Base-by-base conservation (phyloP, 2,329 filamentous ascomycete genomes). In the Penicillium sp. region DNA sequence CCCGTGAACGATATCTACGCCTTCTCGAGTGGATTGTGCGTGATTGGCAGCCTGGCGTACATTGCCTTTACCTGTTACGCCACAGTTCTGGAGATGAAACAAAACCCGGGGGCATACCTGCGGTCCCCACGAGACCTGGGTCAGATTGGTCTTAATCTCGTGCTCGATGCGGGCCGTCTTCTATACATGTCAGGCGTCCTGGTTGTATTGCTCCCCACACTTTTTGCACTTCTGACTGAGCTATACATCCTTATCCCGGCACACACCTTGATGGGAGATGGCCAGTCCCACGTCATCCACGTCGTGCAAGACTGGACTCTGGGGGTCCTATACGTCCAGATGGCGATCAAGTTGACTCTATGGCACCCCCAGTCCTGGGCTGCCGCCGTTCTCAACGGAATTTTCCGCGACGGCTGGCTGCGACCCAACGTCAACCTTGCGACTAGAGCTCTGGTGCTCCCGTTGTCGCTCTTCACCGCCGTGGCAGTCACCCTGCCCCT, bases 1-100 rank as follows among this genome's bases (percentile, higher is more conserved):
- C 80, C 80, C 32, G 86, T 91, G 63, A 98, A 97, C 68, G 93
- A 98, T 66, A 86, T 98, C 22, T 97, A 98, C 61, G 91, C 93
- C 10, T 95, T 96, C 66, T 95, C 89, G 42, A 82, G 93, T 24
- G 93, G 93, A 11, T 78, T 95, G 32, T 95, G 94, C 64, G 74
- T 89, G 22, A 75, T 95, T 4, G 88, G 87, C 9, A 81, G 80
- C 3, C 61, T 80, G 1, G 72, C 79, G 2, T 95, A 90, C 64
- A 69, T 78, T 34, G 56, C 77, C 23, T 71, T 82, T 54, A 79
- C 84, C 46, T 65, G 62, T 31, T 56, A 59, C 29, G 54, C 51
- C 7, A 56, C 56, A 40, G 50, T 65, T 27, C 38, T 38, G 6
- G 41, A 50, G 29, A 38, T 64, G 28, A 61, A 55, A 27, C 56